Base-by-base conservation (phyloP, 352 stramenopile genomes). In the Pythium periplocum region DNA sequence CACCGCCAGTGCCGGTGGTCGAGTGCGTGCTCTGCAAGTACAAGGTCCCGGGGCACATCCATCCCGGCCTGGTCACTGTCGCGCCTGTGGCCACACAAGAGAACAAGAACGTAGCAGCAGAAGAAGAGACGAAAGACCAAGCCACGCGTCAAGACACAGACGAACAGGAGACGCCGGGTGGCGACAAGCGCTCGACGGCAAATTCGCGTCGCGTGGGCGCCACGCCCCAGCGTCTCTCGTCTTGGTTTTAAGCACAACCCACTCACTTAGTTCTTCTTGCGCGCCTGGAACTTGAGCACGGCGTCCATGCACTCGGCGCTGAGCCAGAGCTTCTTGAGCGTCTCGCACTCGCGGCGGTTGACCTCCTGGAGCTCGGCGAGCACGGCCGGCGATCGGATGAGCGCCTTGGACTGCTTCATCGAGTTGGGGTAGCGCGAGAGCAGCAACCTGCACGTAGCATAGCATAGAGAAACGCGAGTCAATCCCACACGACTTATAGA, bases 271-370 rank as follows among this genome's bases (percentile, higher is more conserved):
- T 56, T 67, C 44, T 80, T 76, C 55, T 87, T 90, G 46, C 79
- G 68, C n/a, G 66, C 53, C 61, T 86, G 68, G 62, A 90, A 90
- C 62, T 88, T 90, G 40, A 83, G 57, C 38, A 88, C 73, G n/a
- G 77, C 79, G 58, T 88, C 77, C 71, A 88, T 84, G 60, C 77
- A 90, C 62, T 90, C 79, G 11, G 74, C 59, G 6, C 71, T 64
- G 42, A 90, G 57, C 79, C 79, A 90, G 26, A 90, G 60, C 50
- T 86, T 78, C 66, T 90, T 85, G 45, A 90, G 76, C 44, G 75
- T 78, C 50, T 81, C 60, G 51, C 70, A 82, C 55, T 90, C 79
- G 40, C 49, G 55, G 39, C 69, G 71, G 54, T 87, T 87, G 9
- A 64, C 57, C 36, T 71, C 68, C 41, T 87, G 68, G n/a, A 87